Base-by-base conservation (phyloP, 176 grass and related monocot species). In the Tillandsia leiboldiana region DNA sequence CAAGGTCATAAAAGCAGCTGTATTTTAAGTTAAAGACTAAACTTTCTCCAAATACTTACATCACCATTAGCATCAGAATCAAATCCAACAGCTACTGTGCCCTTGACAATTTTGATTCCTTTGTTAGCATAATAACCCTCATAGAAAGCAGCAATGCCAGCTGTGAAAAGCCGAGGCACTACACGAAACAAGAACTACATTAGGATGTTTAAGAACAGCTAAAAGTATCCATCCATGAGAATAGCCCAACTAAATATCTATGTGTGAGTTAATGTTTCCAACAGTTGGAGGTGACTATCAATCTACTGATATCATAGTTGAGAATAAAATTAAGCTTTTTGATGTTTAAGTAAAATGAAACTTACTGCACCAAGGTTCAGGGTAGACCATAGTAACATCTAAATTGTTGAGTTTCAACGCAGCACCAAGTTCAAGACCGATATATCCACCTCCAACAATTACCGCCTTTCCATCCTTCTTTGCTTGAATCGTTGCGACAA, bases 331-430 rank as follows among this genome's bases (percentile, higher is more conserved):
- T 58, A n/a, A 58, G 54, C 54, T 58, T 58, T 58, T 58, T 17
- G 54, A n/a, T n/a, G 18, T 18, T 8, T 3, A 8, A 81, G 51
- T 84, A 56, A 65, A 56, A 73, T 67, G 10, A 50, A 48, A 87
- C 93, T 82, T 96, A 92, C 89, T 97, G 71, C 93, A 97, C 93
- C 93, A 97, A 77, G 93, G 89, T 84, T 97, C 93, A 18, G 89
- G 89, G 47, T 87, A 97, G 79, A 97, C 93, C 93, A 97, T 97
- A 20, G 89, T 92, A 66, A 92, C 93, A 89, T 92, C 93, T 59
- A 72, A 84, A 69, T 97, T 82, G 75, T 97, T 97, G 13, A 97
- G 48, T 68, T 82, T 84, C 65, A 97, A 65, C 22, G 20, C 84
- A 29, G 93, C 89, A 62, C 93, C 88, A 49, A 97, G 79, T 74